These are phyloP conservation scores for Salix brachista DNA, from an alignment of 345 rosid genomes.

Conservation along the genomic window DNA sequence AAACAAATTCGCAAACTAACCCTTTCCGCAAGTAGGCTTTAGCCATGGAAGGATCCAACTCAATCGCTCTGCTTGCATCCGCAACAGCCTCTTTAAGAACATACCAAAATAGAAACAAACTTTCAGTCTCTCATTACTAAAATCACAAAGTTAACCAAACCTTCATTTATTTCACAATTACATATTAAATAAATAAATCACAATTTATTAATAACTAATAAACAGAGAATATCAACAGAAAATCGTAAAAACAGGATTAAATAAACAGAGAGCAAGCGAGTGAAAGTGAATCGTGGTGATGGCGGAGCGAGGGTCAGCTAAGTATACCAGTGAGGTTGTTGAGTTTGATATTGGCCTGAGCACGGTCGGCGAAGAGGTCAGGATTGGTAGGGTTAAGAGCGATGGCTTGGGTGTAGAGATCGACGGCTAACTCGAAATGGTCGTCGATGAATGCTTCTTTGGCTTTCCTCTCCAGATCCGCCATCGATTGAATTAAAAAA, in stretches of 20 bases:
- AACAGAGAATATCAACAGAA: neutral
- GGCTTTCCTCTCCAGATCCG: slow-evolving; percentile 68
- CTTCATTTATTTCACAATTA: neutral
- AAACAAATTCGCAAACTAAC: slow-evolving; percentile 31
- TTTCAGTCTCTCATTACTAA: neutral
- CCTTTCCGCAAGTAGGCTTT: slow-evolving; percentile 86
- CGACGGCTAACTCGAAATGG: slow-evolving; percentile 72
- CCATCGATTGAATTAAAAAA: slow-evolving; percentile 35
- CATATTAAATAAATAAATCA: neutral
- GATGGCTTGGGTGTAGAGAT: slow-evolving; percentile 78
- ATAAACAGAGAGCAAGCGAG: neutral
- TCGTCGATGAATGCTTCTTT: slow-evolving; percentile 88
- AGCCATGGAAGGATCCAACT: slow-evolving; percentile 59
- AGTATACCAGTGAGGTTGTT: slow-evolving; percentile 54
- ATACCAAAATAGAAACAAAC: neutral
- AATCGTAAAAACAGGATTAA: neutral
- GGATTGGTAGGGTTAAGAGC: slow-evolving; percentile 54
- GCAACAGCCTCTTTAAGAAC: slow-evolving; percentile 66
- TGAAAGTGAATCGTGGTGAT: neutral
- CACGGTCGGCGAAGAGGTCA: slow-evolving; percentile 78
- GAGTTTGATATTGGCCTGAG: slow-evolving; percentile 88
- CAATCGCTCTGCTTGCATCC: slow-evolving; percentile 74
- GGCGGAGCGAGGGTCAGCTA: too few relatives aligned
- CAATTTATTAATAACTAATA: neutral
- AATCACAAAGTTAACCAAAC: neutral